Percentiles rank a stretch among this genome's conserved stretches.
Evolutionary conservation across 371 early-diverging fungal genomes (phyloP).

Genomic region (Blyttiomyces sp.): DNA sequence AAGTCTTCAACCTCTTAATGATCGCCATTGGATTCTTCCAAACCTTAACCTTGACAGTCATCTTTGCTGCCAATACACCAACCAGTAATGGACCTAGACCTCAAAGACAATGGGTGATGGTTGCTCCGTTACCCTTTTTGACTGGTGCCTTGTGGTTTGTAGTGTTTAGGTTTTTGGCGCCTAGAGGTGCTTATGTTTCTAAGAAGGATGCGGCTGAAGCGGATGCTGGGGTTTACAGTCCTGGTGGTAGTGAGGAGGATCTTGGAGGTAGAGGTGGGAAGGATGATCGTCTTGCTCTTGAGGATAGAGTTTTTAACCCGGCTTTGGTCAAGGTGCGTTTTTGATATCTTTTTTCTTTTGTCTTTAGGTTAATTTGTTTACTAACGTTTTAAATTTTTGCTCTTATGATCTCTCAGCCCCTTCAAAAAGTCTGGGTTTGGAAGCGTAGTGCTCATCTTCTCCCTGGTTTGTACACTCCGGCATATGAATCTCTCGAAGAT

Average conservation of each 20-base stretch:
- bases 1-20: constrained; percentile 69
- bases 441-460: constrained; percentile 8
- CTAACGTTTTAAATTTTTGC: background rate
- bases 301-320: constrained; percentile 34
- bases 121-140: constrained; percentile 61
- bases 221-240: constrained; percentile 1
- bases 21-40: constrained; percentile 66
- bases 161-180: constrained; percentile 34
- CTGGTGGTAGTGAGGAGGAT: background rate
- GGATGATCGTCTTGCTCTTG: constrained; percentile 10
- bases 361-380: too few relatives aligned
- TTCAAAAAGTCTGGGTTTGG: constrained; percentile 29
- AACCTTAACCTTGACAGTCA: constrained; percentile 52
- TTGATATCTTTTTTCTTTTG: too few relatives aligned
- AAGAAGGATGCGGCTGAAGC: background rate
- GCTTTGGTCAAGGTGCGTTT: constrained; percentile 19
- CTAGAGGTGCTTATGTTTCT: too few relatives aligned
- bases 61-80: constrained; percentile 42
- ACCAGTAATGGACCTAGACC: too few relatives aligned
- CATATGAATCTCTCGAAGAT: constrained; percentile 26
- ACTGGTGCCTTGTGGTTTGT: constrained; percentile 58
- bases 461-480: constrained; percentile 18
- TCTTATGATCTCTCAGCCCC: constrained; percentile 20
- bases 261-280: background rate
- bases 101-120: constrained; percentile 17